Conservation (phyloP, 805 yeast genomes). For the Kuraishia hungarica region DNA sequence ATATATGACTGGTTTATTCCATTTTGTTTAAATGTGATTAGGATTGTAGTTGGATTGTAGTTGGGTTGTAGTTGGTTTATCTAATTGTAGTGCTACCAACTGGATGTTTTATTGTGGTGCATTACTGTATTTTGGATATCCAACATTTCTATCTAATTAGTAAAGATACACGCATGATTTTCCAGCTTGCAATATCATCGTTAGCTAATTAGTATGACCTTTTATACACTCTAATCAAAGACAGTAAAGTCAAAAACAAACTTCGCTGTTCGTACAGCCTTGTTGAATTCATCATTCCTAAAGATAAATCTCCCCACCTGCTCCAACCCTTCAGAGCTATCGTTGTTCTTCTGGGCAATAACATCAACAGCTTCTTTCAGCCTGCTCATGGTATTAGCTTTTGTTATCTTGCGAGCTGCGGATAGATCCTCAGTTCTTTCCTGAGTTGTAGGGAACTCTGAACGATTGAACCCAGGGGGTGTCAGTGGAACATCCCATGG, state of each 20-base stretch:
- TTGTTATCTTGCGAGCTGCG: constrained; percentile 1
- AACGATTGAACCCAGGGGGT: constrained; percentile 53
- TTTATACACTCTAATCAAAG: constrained; percentile 12
- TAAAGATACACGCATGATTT: no score
- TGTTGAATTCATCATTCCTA: constrained; percentile 30
- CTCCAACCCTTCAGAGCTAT: constrained; percentile 6
- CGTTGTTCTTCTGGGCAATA: not conserved
- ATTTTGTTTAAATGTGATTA: no score
- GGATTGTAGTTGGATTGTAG: no score
- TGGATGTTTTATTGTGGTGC: no score
- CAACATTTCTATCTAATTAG: no score
- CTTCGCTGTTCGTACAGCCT: constrained; percentile 21
- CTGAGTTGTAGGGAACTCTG: constrained; percentile 54
- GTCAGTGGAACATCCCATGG: constrained; percentile 23
- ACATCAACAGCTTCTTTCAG: not conserved
- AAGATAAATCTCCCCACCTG: constrained; percentile 36
- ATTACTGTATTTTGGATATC: no score
- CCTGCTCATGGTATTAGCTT: not conserved
- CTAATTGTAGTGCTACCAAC: no score
- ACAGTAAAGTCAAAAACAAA: constrained; percentile 28
- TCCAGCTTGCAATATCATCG: no score
- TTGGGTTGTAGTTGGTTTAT: no score
- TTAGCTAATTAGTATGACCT: no score
- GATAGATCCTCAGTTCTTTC: constrained; percentile 30
- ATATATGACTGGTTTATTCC: no score